These are phyloP conservation scores for Blastosporella zonata DNA, from an alignment of 1,284 basidiomycete genomes.

Conservation along the genomic window DNA sequence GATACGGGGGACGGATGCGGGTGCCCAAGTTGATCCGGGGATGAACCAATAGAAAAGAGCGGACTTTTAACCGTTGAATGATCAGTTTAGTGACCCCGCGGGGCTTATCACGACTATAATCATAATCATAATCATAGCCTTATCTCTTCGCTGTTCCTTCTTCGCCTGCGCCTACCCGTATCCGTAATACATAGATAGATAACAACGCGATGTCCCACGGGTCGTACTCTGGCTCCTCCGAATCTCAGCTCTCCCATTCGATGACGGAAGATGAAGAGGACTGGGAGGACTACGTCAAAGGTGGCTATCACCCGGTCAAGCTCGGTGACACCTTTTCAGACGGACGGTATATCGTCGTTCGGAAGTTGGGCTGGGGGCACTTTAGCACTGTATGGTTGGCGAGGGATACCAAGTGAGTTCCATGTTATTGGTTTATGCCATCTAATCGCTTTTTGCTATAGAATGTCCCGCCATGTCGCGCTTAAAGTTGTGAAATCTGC, in stretches of 20 bases:
- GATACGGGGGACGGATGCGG: too few species aligned
- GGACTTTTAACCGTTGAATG: too few species aligned
- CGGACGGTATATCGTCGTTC: slow-evolving; percentile 85
- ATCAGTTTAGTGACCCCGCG: too few species aligned
- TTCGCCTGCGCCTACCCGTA: too few species aligned
- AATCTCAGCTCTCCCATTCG: slow-evolving; percentile 27
- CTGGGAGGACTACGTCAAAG: slow-evolving; percentile 83
- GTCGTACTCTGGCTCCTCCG: slow-evolving; percentile 35
- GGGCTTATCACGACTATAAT: too few species aligned
- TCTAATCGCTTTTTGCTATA: slow-evolving; percentile 33
- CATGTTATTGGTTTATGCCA: slow-evolving; percentile 7
- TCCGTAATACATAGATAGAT: not conserved
- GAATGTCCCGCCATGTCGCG: slow-evolving; percentile 93
- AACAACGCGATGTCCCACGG: slow-evolving; percentile 39
- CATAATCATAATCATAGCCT: too few species aligned
- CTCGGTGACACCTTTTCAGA: slow-evolving; percentile 93
- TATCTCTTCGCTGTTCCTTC: too few species aligned
- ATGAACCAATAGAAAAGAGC: too few species aligned
- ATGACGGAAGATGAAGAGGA: slow-evolving; percentile 78
- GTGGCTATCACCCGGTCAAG: slow-evolving; percentile 94
- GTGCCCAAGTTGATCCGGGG: too few species aligned
- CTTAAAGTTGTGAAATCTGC: slow-evolving; percentile 99
- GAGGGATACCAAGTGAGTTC: slow-evolving; percentile 76
- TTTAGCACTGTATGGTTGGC: slow-evolving; percentile 96
- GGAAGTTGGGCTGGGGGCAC: slow-evolving; percentile 98